A percentile compares a stretch with the other conserved stretches of the same genome.
phyloP scores from a whole-genome alignment of 2,329 filamentous ascomycete genomes.

The Colletotrichum agaves region DNA sequence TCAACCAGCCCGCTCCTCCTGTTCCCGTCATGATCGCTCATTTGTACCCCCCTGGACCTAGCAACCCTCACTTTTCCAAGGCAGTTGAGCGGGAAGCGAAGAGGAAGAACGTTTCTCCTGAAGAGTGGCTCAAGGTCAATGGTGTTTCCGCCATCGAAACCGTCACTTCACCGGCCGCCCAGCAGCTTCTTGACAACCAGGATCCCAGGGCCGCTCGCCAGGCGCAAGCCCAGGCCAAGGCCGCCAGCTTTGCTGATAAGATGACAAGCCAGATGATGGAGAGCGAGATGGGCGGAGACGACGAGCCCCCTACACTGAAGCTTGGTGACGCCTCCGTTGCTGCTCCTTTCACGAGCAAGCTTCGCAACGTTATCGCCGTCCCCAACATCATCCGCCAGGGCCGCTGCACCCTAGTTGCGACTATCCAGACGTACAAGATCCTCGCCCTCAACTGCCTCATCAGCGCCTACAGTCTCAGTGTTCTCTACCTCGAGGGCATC shows the following conservation, averaged over 20 bases:
- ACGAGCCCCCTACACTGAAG: conserved; percentile 95
- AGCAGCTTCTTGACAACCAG: conserved; percentile 62
- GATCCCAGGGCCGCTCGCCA: conserved; percentile 68
- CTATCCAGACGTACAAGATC: conserved; percentile 99
- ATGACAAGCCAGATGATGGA: conserved; percentile 91
- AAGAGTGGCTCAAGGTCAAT: conserved; percentile 65
- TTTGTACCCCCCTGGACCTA: conserved; percentile 88
- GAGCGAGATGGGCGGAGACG: conserved; percentile 84
- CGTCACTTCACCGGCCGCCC: conserved; percentile 74
- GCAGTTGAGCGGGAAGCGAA: conserved; percentile 88
- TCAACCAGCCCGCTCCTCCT: conserved; percentile 93
- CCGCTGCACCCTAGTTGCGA: conserved; percentile 95
- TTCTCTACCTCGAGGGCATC: conserved; percentile 97
- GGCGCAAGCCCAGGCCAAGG: conserved; percentile 75
- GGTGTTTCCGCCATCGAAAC: conserved; percentile 69
- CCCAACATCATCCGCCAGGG: conserved; percentile 99
- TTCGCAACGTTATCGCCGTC: conserved; percentile 95
- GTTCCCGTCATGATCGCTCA: conserved; percentile 94
- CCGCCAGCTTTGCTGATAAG: conserved; percentile 84
- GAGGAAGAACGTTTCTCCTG: conserved; percentile 76
- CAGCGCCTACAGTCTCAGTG: conserved; percentile 95
- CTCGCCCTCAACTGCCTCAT: conserved; percentile 97
- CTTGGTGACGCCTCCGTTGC: conserved; percentile 97
- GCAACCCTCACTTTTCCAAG: conserved; percentile 93
- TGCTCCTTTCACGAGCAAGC: conserved; percentile 96